phyloP scores from a whole-genome alignment of 2,329 filamentous ascomycete genomes.

The Phaeoacremonium minimum region DNA sequence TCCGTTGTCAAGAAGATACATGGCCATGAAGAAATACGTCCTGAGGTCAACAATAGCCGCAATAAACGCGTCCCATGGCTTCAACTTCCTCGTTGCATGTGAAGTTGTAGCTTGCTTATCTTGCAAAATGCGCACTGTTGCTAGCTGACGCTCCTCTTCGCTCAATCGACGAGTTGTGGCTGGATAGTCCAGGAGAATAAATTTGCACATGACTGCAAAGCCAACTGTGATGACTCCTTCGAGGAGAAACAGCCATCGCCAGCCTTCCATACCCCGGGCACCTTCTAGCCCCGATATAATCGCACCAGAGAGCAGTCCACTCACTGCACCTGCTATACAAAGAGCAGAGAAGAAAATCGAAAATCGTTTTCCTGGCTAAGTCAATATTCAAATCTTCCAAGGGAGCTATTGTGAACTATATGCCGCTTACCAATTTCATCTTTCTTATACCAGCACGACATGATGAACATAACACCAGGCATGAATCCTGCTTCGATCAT shows the following conservation, averaged over 20 bases:
- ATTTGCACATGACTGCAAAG: slow-evolving; percentile 33
- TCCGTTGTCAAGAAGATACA: slow-evolving; percentile 4
- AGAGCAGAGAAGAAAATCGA: slow-evolving; percentile 47
- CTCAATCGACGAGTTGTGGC: slow-evolving; percentile 34
- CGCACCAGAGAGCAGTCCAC: slow-evolving; percentile 37
- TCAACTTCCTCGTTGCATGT: slow-evolving; percentile 28
- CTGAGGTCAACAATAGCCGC: neutral
- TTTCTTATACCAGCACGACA: slow-evolving; percentile 46
- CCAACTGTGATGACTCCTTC: slow-evolving; percentile 27
- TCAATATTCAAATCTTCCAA: slow-evolving; percentile 2
- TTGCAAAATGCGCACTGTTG: slow-evolving; percentile 30
- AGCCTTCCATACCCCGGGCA: slow-evolving; percentile 35
- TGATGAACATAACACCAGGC: slow-evolving; percentile 38
- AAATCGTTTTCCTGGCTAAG: slow-evolving; percentile 42
- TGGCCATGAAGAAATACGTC: slow-evolving; percentile 1
- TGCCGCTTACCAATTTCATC: slow-evolving; percentile 5
- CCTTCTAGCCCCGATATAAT: slow-evolving; percentile 39
- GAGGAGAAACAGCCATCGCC: slow-evolving; percentile 42
- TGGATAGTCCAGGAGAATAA: slow-evolving; percentile 46
- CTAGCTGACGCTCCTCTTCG: slow-evolving; percentile 31
- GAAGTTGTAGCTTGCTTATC: slow-evolving; percentile 23
- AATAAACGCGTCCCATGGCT: slow-evolving; percentile 6
- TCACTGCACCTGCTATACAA: slow-evolving; percentile 45
- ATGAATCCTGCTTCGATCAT: slow-evolving; percentile 40
- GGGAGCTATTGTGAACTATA: slow-evolving; percentile 11